Evolutionary conservation across 2,329 filamentous ascomycete genomes (phyloP).

Genomic region (Clonostachys byssicola): DNA sequence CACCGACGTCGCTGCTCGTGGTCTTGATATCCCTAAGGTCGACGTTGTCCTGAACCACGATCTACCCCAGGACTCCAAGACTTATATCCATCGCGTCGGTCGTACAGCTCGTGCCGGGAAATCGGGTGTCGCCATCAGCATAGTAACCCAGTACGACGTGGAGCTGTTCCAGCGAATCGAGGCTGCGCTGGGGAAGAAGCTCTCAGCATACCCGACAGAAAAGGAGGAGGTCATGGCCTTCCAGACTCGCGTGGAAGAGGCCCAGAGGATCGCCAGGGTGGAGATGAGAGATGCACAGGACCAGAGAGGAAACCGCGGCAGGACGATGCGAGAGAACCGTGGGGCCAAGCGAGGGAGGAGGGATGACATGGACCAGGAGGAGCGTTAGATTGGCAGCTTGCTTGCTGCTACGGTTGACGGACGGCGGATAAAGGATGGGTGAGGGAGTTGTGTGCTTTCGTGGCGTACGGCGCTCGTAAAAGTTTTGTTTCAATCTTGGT

Average conservation of each 20-base stretch:
- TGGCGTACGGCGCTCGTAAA: too few relatives aligned
- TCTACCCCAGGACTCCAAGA: constrained; percentile 79
- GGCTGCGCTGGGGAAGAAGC: constrained; percentile 72
- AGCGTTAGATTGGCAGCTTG: constrained; percentile 41
- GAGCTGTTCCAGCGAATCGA: constrained; percentile 81
- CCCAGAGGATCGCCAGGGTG: constrained; percentile 71
- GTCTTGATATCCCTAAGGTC: constrained; percentile 89
- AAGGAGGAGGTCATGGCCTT: constrained; percentile 87
- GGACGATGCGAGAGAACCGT: constrained; percentile 36
- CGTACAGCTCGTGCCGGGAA: constrained; percentile 86
- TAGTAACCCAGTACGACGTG: constrained; percentile 86
- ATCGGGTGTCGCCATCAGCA: constrained; percentile 72
- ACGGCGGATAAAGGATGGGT: too few relatives aligned
- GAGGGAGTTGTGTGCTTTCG: too few relatives aligned
- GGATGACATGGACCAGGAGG: constrained; percentile 72
- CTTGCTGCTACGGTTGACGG: too few relatives aligned
- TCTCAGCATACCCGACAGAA: constrained; percentile 63
- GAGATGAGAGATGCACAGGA: constrained; percentile 82
- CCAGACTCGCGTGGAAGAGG: constrained; percentile 73
- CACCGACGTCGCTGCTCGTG: constrained; percentile 89
- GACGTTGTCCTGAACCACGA: constrained; percentile 86
- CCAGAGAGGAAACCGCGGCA: constrained; percentile 52
- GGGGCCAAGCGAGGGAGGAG: constrained; percentile 34
- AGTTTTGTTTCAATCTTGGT: too few relatives aligned
- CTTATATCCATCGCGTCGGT: constrained; percentile 86